These are phyloP conservation scores for Amanita fuliginea DNA, from an alignment of 768 basidiomycete species.

Conservation along the genomic window DNA sequence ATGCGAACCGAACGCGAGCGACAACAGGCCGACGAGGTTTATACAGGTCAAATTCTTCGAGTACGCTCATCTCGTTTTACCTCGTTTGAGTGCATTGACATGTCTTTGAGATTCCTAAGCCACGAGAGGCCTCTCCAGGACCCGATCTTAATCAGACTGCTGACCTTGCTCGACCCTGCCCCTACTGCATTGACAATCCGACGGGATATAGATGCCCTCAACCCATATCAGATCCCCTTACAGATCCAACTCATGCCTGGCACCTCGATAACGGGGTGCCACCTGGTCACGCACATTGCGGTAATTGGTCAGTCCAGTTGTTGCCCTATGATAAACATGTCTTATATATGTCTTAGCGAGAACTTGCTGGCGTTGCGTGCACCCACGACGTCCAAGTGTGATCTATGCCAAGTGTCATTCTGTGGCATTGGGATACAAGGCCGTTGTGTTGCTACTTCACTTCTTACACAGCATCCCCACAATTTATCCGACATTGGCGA, in stretches of 20 bases:
- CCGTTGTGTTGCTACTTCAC: constrained; percentile 53
- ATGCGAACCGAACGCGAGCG: constrained; percentile 60
- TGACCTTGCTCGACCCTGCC: constrained; percentile 69
- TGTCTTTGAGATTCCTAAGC: constrained; percentile 52
- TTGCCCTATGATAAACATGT: neutral
- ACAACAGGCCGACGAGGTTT: constrained; percentile 75
- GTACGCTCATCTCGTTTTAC: constrained; percentile 25
- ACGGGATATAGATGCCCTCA: constrained; percentile 77
- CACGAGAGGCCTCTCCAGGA: constrained; percentile 68
- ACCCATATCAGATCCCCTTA: constrained; percentile 62
- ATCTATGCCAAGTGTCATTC: constrained; percentile 73
- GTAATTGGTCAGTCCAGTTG: constrained; percentile 53
- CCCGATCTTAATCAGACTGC: constrained; percentile 53
- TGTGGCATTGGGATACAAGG: constrained; percentile 73
- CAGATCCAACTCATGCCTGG: constrained; percentile 67
- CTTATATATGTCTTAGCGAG: constrained; percentile 35
- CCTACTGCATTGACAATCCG: constrained; percentile 63
- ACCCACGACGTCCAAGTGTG: constrained; percentile 73
- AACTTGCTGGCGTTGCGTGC: constrained; percentile 62
- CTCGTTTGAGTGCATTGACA: constrained; percentile 4
- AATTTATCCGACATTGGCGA: constrained; percentile 60
- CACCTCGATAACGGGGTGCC: constrained; percentile 67
- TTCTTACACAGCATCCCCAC: constrained; percentile 56
- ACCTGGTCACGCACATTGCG: constrained; percentile 72
- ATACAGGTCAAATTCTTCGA: constrained; percentile 50